Conservation (phyloP, 768 basidiomycete species). For the Amanita molliuscula region DNA sequence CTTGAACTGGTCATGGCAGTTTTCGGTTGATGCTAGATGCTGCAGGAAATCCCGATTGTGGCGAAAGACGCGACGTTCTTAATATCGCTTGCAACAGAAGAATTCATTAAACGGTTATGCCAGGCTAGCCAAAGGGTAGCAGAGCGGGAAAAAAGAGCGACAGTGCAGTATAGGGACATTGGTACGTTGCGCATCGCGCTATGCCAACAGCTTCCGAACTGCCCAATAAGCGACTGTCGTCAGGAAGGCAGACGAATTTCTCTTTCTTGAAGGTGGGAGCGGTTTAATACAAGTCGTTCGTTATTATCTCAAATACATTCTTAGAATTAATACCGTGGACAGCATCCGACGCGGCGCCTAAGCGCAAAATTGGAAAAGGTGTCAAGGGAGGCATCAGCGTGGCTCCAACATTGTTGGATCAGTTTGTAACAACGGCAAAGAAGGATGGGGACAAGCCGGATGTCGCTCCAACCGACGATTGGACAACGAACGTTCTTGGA, state of each 20-base stretch:
- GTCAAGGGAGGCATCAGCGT: neutral
- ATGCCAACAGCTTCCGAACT: neutral
- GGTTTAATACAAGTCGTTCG: neutral
- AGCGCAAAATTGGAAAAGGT: slow-evolving; percentile 22
- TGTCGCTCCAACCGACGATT: slow-evolving; percentile 48
- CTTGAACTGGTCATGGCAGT: neutral
- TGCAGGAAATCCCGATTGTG: slow-evolving; percentile 65
- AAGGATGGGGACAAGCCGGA: slow-evolving; percentile 15
- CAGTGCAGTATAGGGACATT: slow-evolving; percentile 71
- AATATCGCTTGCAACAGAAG: slow-evolving; percentile 78
- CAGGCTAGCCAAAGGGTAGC: slow-evolving; percentile 67
- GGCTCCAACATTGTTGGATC: slow-evolving; percentile 35
- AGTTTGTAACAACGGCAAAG: slow-evolving; percentile 29
- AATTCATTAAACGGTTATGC: slow-evolving; percentile 70
- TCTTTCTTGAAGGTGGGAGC: slow-evolving; percentile 63
- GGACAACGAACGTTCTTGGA: slow-evolving; percentile 40
- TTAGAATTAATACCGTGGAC: slow-evolving; percentile 53
- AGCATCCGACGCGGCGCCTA: slow-evolving; percentile 29
- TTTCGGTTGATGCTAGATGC: slow-evolving; percentile 1
- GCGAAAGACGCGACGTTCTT: slow-evolving; percentile 72
- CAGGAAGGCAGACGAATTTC: slow-evolving; percentile 61
- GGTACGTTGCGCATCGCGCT: slow-evolving; percentile 33
- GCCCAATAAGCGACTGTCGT: slow-evolving; percentile 43
- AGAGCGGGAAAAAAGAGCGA: slow-evolving; percentile 59
- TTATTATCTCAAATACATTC: neutral